Base-by-base conservation (phyloP, 495 filamentous ascomycete species). In the Hypoxylon fuscum region DNA sequence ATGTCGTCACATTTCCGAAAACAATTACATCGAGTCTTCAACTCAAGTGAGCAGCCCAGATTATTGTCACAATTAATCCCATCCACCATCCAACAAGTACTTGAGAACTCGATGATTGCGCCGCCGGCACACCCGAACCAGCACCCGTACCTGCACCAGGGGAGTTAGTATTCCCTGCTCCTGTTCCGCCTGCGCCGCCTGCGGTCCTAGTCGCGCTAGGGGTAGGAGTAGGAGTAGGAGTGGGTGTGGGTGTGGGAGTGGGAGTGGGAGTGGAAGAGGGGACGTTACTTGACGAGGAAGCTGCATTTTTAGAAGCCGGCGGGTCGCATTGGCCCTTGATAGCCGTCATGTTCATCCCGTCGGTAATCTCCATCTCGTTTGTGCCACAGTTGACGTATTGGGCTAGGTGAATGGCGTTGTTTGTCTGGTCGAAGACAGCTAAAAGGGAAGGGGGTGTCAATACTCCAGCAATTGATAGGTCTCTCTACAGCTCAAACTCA, bases 371-470 rank as follows among this genome's bases (percentile, higher is more conserved):
- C 9, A 55, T 47, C 54, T 68, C 66, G 12, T 72, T 72, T 27
- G 68, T 68, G n/a, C 76, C 79, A 56, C 79, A 82, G 66, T 77
- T 79, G 7, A 68, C 47, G 22, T 79, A 79, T 37, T 78, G 79
- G 5, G 79, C 68, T 48, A 82, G 55, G 66, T 77, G 79, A 18
- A 81, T 69, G 5, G 69, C 67, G 62, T 78, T 64, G 37, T 72
- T 74, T 27, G 78, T 76, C 42, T 80, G 76, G 37, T 82, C 79
- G 48, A 82, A 80, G 21, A 81, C 77, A 21, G 72, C 77, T 81
- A 32, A 23, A 23, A 20, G 20, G n/a, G 10, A 17, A 11, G 27
- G 37, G 27, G n/a, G 1, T 1, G 50, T 66, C 46, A 59, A 27
- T 47, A 8, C 31, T 22, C 22, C 15, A 1, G 0, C 27, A n/a